A percentile compares a stretch with the other conserved stretches of the same genome.
Conservation (phyloP, 129 eudicot species). For the Saposhnikovia divaricata region DNA sequence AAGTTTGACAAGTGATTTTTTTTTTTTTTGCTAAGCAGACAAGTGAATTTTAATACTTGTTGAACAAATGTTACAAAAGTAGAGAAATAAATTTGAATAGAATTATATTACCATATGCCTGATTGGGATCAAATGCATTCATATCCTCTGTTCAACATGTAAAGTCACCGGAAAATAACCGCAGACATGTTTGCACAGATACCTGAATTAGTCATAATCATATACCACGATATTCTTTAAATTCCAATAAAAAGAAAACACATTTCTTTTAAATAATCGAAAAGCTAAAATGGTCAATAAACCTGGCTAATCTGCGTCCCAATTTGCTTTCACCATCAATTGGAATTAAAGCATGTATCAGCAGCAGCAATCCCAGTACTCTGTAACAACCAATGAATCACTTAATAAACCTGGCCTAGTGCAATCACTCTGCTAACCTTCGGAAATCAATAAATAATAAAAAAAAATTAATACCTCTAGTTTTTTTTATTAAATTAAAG, state of each 20-base stretch:
- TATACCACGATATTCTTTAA: not conserved
- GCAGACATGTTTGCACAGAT: slow-evolving; percentile 65
- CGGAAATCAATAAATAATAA: too few relatives aligned
- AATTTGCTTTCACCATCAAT: slow-evolving; percentile 59
- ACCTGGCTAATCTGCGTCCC: slow-evolving; percentile 76
- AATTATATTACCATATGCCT: slow-evolving; percentile 57
- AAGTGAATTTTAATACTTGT: too few relatives aligned
- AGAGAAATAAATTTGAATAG: not conserved
- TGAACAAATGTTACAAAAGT: not conserved
- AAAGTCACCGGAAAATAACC: slow-evolving; percentile 82
- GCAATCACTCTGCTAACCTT: too few relatives aligned
- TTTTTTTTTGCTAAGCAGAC: too few relatives aligned
- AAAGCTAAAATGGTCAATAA: not conserved
- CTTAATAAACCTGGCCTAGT: not conserved
- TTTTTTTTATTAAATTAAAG: too few relatives aligned
- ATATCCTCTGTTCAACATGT: slow-evolving; percentile 82
- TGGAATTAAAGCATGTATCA: slow-evolving; percentile 58
- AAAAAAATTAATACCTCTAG: too few relatives aligned
- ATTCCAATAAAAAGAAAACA: not conserved
- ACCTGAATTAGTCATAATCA: slow-evolving; percentile 30
- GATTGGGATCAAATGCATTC: slow-evolving; percentile 72
- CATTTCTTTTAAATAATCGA: not conserved
- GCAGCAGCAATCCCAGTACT: slow-evolving; percentile 60
- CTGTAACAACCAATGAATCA: slow-evolving; percentile 28
- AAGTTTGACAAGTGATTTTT: too few relatives aligned